Conservation (phyloP, 805 yeast species). For the Suhomyces vadensis region DNA sequence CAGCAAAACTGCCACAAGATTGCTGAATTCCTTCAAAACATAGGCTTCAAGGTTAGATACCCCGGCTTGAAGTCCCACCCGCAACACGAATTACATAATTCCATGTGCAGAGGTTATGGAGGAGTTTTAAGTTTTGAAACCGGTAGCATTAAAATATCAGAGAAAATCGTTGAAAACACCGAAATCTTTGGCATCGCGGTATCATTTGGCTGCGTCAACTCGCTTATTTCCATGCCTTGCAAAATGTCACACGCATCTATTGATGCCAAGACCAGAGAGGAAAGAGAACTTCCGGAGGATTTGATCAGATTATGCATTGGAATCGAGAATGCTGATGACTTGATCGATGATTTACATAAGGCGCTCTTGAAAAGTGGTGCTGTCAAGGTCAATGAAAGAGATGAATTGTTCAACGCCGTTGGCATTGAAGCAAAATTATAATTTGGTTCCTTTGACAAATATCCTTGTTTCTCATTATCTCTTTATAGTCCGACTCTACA, state of each 20-base stretch:
- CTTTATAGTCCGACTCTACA: too few relatives aligned
- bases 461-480: too few relatives aligned
- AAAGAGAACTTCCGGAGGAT: conserved; percentile 91
- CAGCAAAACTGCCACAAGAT: conserved; percentile 75
- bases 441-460: too few relatives aligned
- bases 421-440: conserved; percentile 31
- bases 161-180: conserved; percentile 72
- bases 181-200: conserved; percentile 86
- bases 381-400: conserved; percentile 40
- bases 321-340: conserved; percentile 78
- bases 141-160: conserved; percentile 65
- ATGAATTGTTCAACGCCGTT: conserved; percentile 42
- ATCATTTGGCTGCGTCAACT: conserved; percentile 92
- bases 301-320: conserved; percentile 88
- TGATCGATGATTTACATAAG: conserved; percentile 73
- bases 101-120: conserved; percentile 81
- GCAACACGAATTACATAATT: conserved; percentile 73
- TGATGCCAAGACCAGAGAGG: conserved; percentile 81
- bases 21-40: conserved; percentile 67
- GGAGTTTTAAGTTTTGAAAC: conserved; percentile 90
- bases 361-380: conserved; percentile 72
- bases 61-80: conserved; percentile 86
- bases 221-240: conserved; percentile 91
- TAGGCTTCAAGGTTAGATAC: conserved; percentile 77
- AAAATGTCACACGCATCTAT: conserved; percentile 97